Evolutionary conservation across 768 basidiomycete genomes (phyloP), one percentile per base, ranked within the genome.

Genomic region (Boletus tylopilopsis): DNA sequence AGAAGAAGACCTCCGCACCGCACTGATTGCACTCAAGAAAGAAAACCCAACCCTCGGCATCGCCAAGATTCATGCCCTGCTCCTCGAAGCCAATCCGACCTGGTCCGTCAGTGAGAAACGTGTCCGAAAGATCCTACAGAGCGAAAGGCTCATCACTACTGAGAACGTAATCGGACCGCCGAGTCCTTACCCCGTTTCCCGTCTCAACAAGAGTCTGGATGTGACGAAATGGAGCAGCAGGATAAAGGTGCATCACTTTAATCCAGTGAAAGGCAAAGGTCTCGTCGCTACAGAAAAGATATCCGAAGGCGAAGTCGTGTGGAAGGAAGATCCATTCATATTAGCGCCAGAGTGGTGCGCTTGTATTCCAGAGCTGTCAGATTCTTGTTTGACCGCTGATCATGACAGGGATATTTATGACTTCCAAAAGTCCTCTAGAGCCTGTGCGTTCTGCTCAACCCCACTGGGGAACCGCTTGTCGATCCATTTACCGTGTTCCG

Each of bases 41-140:
- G 69, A 71, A 36, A 73, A 90, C 40, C 84, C 89, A 0, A 66
- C 74, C 0, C 73, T 88, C 18, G 92, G 91, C 3, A 80, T 89
- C 35, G 61, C 74, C 16, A 94, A 90, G 68, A 73, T 90, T 4
- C 85, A 89, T 47, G 71, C 77, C 2, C 73, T 80, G 6, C 69
- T 94, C 9, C 76, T 85, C 12, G 65, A 73, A 12, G 68, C 71
- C 10, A 69, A 87, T 56, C 79, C 87, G 3, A 72, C 77, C 21
- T 94, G 90, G 89, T 65, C 76, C 0, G 87, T 93, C 55, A 89
- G 88, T 64, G 92, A 94, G 67, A 93, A 91, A 61, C 79, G 92
- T 21, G 76, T 85, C 5, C 72, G 83, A 40, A 92, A 88, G 65
- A 69, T 87, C 41, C 69, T 93, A 2, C 84, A 87, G 54, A 70